Evolutionary conservation across 2,329 filamentous ascomycete genomes (phyloP).

Genomic region (Fonsecaea multimorphosa): DNA sequence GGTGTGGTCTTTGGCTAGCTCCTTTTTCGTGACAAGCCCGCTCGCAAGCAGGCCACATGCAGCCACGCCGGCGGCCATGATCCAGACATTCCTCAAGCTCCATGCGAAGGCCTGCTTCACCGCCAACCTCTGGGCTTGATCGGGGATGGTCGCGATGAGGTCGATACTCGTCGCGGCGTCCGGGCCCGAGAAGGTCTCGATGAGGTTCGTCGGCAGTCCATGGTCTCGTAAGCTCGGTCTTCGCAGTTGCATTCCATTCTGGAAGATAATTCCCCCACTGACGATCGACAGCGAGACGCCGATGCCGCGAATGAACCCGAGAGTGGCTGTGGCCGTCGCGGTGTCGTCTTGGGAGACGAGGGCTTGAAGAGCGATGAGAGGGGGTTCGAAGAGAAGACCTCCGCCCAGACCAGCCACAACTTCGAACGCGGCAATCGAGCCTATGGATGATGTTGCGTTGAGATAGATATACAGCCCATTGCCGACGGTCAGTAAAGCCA

Average conservation of each 20-base stretch:
- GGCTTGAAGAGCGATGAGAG: constrained; percentile 62
- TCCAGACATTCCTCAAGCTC: constrained; percentile 57
- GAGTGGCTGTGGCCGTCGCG: constrained; percentile 66
- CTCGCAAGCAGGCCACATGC: constrained; percentile 49
- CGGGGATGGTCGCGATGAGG: constrained; percentile 37
- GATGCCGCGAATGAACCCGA: constrained; percentile 65
- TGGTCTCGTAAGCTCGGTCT: constrained; percentile 28
- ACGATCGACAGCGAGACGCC: constrained; percentile 64
- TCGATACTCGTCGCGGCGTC: constrained; percentile 41
- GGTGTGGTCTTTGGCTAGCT: constrained; percentile 49
- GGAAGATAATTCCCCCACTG: constrained; percentile 59
- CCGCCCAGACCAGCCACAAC: constrained; percentile 50
- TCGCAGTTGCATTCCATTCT: constrained; percentile 44
- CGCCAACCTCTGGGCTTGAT: constrained; percentile 43
- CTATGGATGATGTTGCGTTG: neutral
- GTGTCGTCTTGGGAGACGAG: constrained; percentile 56
- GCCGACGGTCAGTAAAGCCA: constrained; percentile 51
- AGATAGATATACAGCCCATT: constrained; percentile 55
- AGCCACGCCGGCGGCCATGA: constrained; percentile 53
- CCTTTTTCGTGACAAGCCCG: constrained; percentile 46
- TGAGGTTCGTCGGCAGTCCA: constrained; percentile 36
- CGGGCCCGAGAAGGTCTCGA: constrained; percentile 24
- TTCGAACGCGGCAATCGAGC: constrained; percentile 40
- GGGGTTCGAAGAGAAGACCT: constrained; percentile 61
- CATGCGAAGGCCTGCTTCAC: constrained; percentile 52